Evolutionary conservation across 495 filamentous ascomycete genomes (phyloP).

Genomic region (Neurospora sp.): DNA sequence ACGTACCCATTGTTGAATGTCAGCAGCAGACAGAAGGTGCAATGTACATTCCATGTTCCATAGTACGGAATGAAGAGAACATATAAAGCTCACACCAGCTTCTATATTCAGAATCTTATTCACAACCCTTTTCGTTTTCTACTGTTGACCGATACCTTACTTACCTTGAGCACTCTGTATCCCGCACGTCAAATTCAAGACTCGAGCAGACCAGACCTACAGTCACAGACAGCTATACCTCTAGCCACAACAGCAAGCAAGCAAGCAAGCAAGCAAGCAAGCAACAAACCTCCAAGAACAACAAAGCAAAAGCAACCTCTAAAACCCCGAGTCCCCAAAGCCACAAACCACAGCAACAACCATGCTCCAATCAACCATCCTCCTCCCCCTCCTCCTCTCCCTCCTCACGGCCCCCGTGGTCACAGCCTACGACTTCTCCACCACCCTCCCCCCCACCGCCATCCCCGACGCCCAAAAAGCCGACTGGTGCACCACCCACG

Average conservation of each 20-base stretch:
- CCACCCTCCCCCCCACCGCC: not conserved
- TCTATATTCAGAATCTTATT: not conserved
- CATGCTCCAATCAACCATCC: not conserved
- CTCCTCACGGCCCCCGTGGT: not conserved
- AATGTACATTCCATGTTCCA: not conserved
- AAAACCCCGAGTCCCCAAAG: too few species aligned
- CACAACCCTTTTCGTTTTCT: not conserved
- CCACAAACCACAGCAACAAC: too few species aligned
- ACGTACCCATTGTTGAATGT: not conserved
- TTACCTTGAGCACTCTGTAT: too few species aligned
- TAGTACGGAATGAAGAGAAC: not conserved
- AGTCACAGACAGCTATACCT: not conserved
- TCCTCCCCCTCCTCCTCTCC: not conserved
- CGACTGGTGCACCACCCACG: not conserved
- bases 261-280: not conserved
- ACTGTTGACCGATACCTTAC: too few species aligned
- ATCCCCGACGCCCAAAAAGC: not conserved
- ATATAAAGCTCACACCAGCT: not conserved
- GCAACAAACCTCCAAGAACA: not conserved
- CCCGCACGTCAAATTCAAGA: not conserved
- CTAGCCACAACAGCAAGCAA: not conserved
- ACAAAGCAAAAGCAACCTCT: not conserved
- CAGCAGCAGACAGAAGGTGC: too few species aligned
- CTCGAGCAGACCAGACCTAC: not conserved
- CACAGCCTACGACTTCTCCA: not conserved